These are phyloP conservation scores for Candida succiphila DNA, from an alignment of 805 yeast genomes.

Conservation along the genomic window DNA sequence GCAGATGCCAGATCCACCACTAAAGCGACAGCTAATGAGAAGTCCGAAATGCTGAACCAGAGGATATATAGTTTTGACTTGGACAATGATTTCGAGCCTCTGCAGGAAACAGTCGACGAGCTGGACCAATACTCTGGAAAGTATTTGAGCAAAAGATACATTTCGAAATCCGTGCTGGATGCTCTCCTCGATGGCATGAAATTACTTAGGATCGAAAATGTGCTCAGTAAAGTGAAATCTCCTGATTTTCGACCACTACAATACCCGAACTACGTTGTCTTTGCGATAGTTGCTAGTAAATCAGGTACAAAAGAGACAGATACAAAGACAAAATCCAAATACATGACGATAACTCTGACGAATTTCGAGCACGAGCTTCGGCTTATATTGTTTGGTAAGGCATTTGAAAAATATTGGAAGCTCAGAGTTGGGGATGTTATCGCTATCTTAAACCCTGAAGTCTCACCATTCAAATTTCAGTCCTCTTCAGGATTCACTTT, in stretches of 20 bases:
- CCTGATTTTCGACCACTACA: conserved; percentile 63
- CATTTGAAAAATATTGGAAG: conserved; percentile 66
- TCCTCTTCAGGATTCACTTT: conserved; percentile 38
- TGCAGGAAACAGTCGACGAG: conserved; percentile 24
- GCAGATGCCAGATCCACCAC: neutral
- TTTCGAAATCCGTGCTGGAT: conserved; percentile 26
- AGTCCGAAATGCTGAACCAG: conserved; percentile 19
- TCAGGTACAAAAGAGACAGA: conserved; percentile 38
- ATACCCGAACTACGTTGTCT: conserved; percentile 67
- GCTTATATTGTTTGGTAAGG: conserved; percentile 54
- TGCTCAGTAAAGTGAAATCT: conserved; percentile 56
- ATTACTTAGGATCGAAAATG: conserved; percentile 44
- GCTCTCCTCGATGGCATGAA: conserved; percentile 37
- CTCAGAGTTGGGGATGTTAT: conserved; percentile 65
- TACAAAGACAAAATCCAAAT: conserved; percentile 33
- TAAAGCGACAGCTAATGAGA: conserved; percentile 1
- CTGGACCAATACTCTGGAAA: conserved; percentile 37
- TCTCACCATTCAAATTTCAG: conserved; percentile 27
- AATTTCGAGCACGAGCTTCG: conserved; percentile 55
- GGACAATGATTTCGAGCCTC: conserved; percentile 16
- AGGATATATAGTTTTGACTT: conserved; percentile 31
- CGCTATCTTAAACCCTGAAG: conserved; percentile 64
- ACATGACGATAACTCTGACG: conserved; percentile 51
- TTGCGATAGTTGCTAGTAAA: conserved; percentile 61
- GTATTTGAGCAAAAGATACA: conserved; percentile 34